Evolutionary conservation across 768 basidiomycete species (phyloP).

Genomic region (Favolaschia claudopus): DNA sequence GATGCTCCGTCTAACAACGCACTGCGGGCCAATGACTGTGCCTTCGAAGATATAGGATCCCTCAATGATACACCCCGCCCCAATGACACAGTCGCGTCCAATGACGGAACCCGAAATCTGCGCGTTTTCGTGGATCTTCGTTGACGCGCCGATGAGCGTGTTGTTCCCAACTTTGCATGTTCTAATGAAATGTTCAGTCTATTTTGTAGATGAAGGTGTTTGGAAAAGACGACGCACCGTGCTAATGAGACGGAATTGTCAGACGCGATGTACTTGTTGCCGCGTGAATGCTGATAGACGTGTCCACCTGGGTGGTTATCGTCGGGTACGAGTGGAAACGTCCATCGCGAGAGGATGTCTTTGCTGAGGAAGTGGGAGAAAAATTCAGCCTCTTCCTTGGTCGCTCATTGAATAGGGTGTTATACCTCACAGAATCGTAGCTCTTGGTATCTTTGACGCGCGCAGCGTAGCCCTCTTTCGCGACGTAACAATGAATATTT

Average conservation of each 20-base stretch:
- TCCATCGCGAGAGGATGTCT: conserved; percentile 92
- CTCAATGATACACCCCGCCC: conserved; percentile 69
- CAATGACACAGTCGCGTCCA: conserved; percentile 78
- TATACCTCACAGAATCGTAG: conserved; percentile 87
- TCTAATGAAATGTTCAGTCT: conserved; percentile 44
- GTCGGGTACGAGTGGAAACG: conserved; percentile 95
- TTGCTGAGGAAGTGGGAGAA: conserved; percentile 61
- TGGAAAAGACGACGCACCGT: conserved; percentile 58
- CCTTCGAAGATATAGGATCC: conserved; percentile 88
- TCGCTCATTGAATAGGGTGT: background rate
- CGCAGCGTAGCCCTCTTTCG: conserved; percentile 89
- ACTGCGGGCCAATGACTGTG: conserved; percentile 72
- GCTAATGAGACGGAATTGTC: conserved; percentile 81
- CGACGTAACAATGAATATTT: conserved; percentile 90
- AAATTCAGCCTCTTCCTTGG: background rate
- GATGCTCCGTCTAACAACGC: conserved; percentile 79
- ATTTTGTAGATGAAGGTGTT: background rate
- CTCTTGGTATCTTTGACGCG: conserved; percentile 92
- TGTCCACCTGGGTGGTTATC: conserved; percentile 88
- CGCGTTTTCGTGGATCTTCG: conserved; percentile 71
- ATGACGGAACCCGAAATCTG: conserved; percentile 78
- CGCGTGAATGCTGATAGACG: conserved; percentile 84
- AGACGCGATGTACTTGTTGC: conserved; percentile 88
- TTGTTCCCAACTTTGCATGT: conserved; percentile 85
- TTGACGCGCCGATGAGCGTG: conserved; percentile 84